Percentiles rank a stretch among this genome's conserved stretches.
phyloP scores from a whole-genome alignment of 148 eudicot species.

The Agrostemma githago region DNA sequence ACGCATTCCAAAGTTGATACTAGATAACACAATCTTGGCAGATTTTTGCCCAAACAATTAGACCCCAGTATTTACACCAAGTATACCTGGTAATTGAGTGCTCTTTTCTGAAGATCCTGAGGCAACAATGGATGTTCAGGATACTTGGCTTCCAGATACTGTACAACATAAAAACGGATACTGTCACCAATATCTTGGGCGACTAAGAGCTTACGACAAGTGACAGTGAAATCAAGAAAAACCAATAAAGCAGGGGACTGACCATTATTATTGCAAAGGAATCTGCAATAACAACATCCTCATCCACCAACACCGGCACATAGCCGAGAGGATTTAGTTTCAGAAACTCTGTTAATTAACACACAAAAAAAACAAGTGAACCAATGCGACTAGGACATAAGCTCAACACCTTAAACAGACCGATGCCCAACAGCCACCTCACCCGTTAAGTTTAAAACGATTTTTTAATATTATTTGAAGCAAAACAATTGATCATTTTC shows the following conservation, averaged over 20 bases:
- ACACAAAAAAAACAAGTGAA: neutral
- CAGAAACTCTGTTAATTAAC: constrained; percentile 45
- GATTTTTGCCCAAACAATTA: constrained; percentile 51
- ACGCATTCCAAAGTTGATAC: too few species aligned
- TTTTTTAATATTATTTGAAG: too few species aligned
- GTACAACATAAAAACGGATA: constrained; percentile 3
- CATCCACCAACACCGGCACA: constrained; percentile 80
- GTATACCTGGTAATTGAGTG: constrained; percentile 73
- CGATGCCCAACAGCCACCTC: too few species aligned
- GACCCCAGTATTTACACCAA: neutral
- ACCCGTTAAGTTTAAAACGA: too few species aligned
- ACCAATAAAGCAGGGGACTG: constrained; percentile 18
- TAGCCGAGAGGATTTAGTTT: constrained; percentile 70
- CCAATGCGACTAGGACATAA: neutral
- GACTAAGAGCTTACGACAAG: neutral
- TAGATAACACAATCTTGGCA: too few species aligned
- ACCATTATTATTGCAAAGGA: constrained; percentile 89
- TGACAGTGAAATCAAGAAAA: neutral
- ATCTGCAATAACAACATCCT: constrained; percentile 55
- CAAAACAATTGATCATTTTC: too few species aligned
- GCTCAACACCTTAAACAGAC: neutral
- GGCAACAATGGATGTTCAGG: constrained; percentile 79
- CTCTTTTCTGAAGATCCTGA: constrained; percentile 60
- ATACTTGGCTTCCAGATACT: constrained; percentile 91
- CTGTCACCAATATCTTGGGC: constrained; percentile 4